phyloP scores from a whole-genome alignment of 179 eudicot species.

The Monotropa hypopitys region DNA sequence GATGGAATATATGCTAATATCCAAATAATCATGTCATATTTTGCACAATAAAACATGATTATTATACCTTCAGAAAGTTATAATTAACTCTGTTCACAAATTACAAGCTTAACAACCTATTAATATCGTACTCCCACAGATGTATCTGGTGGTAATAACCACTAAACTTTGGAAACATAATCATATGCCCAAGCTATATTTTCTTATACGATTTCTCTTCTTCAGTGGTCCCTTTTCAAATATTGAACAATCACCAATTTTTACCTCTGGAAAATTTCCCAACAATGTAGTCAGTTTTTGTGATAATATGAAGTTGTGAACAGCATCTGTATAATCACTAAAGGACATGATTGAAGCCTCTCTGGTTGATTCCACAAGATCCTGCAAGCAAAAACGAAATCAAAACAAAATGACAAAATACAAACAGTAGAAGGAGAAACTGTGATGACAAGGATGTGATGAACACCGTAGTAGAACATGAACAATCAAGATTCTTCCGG shows the following conservation, averaged over 20 bases:
- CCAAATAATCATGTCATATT: background rate
- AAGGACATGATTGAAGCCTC: constrained; percentile 63
- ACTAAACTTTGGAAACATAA: background rate
- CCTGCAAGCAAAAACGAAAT: constrained; percentile 28
- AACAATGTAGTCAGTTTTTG: constrained; percentile 72
- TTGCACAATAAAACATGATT: too few species aligned
- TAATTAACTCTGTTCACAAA: background rate
- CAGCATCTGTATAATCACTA: constrained; percentile 70
- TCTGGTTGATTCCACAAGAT: constrained; percentile 21
- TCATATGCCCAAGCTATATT: background rate
- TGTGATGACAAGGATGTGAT: background rate
- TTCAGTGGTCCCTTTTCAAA: background rate
- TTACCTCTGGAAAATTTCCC: constrained; percentile 95
- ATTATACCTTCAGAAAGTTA: background rate
- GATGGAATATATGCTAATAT: background rate
- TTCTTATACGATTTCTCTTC: background rate
- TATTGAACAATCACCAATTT: background rate
- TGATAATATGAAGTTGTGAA: constrained; percentile 80
- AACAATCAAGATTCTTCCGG: constrained; percentile 56
- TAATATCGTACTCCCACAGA: background rate
- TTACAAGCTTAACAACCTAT: background rate
- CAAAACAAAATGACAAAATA: background rate
- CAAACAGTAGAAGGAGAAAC: background rate
- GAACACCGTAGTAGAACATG: constrained; percentile 47
- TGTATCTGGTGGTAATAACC: background rate